A percentile compares a stretch with the other conserved stretches of the same genome.
Evolutionary conservation across 116 monocot species (phyloP).

Genomic region (Trichopus zeylanicus): DNA sequence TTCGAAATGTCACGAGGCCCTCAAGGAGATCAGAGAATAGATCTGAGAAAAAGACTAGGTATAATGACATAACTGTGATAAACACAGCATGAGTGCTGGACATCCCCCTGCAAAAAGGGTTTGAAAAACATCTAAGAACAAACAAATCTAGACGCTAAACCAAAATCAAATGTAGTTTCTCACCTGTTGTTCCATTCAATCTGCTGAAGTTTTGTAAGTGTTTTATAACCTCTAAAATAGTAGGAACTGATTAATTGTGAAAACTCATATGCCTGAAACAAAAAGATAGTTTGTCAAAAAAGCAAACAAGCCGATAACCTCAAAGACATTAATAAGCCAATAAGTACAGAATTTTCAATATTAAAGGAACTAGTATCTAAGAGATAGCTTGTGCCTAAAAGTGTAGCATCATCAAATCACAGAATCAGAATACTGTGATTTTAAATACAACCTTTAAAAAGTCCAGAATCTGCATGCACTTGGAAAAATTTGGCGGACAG

Average conservation of each 20-base stretch:
- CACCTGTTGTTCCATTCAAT: conserved; percentile 93
- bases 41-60: conserved; percentile 64
- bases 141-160: not conserved
- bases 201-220: conserved; percentile 63
- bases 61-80: conserved; percentile 69
- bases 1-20: conserved; percentile 50
- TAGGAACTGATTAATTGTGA: conserved; percentile 50
- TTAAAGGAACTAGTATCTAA: not conserved
- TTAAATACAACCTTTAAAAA: not conserved
- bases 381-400: not conserved
- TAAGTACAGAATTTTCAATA: not conserved
- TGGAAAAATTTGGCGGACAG: not conserved
- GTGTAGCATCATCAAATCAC: not conserved
- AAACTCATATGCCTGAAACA: conserved; percentile 63
- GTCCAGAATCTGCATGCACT: not conserved
- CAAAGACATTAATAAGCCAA: not conserved
- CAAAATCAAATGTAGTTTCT: not conserved
- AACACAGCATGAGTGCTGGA: conserved; percentile 82
- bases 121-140: not conserved
- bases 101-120: conserved; percentile 66
- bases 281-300: not conserved
- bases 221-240: conserved; percentile 51
- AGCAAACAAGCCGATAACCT: not conserved
- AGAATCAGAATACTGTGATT: not conserved
- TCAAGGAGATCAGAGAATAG: conserved; percentile 44